Conservation (phyloP, 352 stramenopile species). For the Phytophthora pistaciae region DNA sequence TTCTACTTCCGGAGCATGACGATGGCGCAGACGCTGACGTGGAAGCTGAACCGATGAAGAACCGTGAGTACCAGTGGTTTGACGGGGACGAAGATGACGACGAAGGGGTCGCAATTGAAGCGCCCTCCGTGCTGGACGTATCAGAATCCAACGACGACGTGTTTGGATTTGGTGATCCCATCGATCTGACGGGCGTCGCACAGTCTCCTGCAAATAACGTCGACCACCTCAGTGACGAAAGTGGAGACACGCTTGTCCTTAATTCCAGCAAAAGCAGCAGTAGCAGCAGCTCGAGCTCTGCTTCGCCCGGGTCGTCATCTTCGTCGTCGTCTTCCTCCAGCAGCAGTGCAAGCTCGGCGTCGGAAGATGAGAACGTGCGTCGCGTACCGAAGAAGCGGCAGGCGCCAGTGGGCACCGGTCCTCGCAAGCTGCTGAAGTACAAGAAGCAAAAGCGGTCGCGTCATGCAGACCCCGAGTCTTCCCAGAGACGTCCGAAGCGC, state of each 20-base stretch:
- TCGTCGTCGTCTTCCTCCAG: slow-evolving; percentile 31
- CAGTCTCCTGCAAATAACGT: slow-evolving; percentile 4
- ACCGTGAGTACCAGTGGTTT: slow-evolving; percentile 49
- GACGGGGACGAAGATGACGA: slow-evolving; percentile 43
- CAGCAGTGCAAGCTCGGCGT: slow-evolving; percentile 40
- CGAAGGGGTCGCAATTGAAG: slow-evolving; percentile 20
- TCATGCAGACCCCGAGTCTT: slow-evolving; percentile 5
- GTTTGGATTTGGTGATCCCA: slow-evolving; percentile 27
- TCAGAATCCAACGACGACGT: slow-evolving; percentile 35
- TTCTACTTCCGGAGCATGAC: slow-evolving; percentile 26
- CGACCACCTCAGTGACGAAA: slow-evolving; percentile 40
- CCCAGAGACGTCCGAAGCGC: slow-evolving; percentile 14
- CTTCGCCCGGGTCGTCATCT: slow-evolving; percentile 28
- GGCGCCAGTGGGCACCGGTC: slow-evolving; percentile 9
- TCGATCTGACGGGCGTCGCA: slow-evolving; percentile 16
- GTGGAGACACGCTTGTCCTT: slow-evolving; percentile 33
- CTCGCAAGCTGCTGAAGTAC: slow-evolving; percentile 34
- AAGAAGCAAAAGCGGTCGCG: slow-evolving; percentile 31
- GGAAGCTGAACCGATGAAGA: slow-evolving; percentile 15
- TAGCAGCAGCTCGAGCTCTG: slow-evolving; percentile 23
- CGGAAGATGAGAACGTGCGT: slow-evolving; percentile 21
- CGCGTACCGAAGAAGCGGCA: slow-evolving; percentile 21
- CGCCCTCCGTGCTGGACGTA: slow-evolving; percentile 21
- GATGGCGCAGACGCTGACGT: slow-evolving; percentile 16
- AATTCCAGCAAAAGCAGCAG: slow-evolving; percentile 31